Percentiles rank a stretch among this genome's conserved stretches.
phyloP scores from a whole-genome alignment of 1,139 yeast species.

The Geotrichum citri-aurantii region DNA sequence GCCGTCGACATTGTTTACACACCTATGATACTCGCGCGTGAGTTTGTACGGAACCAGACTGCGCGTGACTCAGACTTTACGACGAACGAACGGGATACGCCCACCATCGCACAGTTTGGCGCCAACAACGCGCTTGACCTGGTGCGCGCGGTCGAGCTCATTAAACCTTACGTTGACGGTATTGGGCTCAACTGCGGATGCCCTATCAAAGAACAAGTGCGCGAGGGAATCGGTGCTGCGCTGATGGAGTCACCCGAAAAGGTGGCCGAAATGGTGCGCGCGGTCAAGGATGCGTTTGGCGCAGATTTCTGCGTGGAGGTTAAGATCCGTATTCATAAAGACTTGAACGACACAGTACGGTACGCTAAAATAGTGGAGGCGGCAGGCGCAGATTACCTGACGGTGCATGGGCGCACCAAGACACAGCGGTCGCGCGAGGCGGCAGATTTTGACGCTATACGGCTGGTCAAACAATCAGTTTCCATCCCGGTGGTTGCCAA shows the following conservation, averaged over 20 bases:
- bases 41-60: slow-evolving; percentile 75
- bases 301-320: slow-evolving; percentile 71
- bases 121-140: slow-evolving; percentile 82
- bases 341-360: slow-evolving; percentile 61
- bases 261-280: slow-evolving; percentile 76
- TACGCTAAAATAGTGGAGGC: slow-evolving; percentile 68
- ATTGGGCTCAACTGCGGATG: slow-evolving; percentile 96
- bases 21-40: slow-evolving; percentile 95
- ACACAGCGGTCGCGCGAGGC: slow-evolving; percentile 80
- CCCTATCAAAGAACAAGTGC: slow-evolving; percentile 89
- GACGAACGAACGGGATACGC: slow-evolving; percentile 62
- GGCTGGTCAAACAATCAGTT: slow-evolving; percentile 53
- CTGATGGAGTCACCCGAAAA: slow-evolving; percentile 77
- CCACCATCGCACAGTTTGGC: slow-evolving; percentile 87
- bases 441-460: slow-evolving; percentile 77
- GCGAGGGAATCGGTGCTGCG: slow-evolving; percentile 97
- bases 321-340: slow-evolving; percentile 80
- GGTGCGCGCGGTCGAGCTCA: slow-evolving; percentile 76
- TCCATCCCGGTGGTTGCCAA: slow-evolving; percentile 85
- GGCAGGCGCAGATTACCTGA: slow-evolving; percentile 89
- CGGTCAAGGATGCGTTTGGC: slow-evolving; percentile 73
- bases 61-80: slow-evolving; percentile 85
- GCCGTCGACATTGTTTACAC: slow-evolving; percentile 80
- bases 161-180: slow-evolving; percentile 88
- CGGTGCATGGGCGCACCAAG: slow-evolving; percentile 89